Conservation (phyloP, 805 yeast species). For the Maudiozyma pseudohumilis region DNA sequence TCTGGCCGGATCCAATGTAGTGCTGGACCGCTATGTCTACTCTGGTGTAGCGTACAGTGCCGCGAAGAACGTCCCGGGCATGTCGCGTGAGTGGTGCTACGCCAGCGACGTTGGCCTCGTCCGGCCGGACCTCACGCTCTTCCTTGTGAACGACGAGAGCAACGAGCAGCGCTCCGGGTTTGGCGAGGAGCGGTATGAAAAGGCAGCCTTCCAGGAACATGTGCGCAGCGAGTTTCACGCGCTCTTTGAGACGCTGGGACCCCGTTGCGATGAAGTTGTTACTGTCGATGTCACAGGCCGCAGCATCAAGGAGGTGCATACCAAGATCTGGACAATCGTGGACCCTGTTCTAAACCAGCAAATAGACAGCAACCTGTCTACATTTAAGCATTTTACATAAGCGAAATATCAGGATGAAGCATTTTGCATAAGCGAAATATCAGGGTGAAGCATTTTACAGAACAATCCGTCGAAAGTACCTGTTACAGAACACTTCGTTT, state of each 20-base stretch:
- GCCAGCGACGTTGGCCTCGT: constrained; percentile 79
- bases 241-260: constrained; percentile 33
- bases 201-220: constrained; percentile 54
- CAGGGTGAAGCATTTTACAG: too few relatives aligned
- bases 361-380: background rate
- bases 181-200: constrained; percentile 93
- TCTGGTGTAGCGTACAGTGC: constrained; percentile 90
- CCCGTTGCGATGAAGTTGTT: constrained; percentile 30
- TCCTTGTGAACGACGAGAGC: constrained; percentile 46
- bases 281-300: constrained; percentile 51
- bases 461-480: too few relatives aligned
- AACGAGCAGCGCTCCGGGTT: constrained; percentile 56
- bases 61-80: constrained; percentile 50
- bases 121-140: constrained; percentile 74
- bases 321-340: constrained; percentile 3
- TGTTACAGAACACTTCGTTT: too few relatives aligned
- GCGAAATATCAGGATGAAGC: too few relatives aligned
- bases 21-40: constrained; percentile 81
- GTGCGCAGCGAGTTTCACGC: constrained; percentile 54
- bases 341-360: background rate
- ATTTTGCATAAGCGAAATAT: background rate
- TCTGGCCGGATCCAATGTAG: constrained; percentile 44
- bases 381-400: background rate
- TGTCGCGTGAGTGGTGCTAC: constrained; percentile 67
- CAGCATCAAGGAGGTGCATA: constrained; percentile 45